Conservation (phyloP, 345 rosid species). For the Linum trigynum region DNA sequence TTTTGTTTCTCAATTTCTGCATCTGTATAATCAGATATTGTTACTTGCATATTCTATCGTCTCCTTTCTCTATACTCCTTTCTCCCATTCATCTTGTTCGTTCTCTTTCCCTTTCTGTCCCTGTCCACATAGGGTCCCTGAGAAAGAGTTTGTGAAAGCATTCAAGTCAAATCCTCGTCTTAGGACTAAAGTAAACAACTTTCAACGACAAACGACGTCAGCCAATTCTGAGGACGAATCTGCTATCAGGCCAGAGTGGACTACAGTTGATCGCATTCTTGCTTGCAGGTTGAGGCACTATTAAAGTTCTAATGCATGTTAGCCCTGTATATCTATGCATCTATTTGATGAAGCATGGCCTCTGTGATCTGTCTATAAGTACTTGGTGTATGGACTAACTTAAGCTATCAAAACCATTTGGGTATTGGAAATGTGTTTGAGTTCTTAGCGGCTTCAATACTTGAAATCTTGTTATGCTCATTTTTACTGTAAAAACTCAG, state of each 20-base stretch:
- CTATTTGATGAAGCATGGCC: not conserved
- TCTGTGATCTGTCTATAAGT: not conserved
- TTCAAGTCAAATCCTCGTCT: constrained; percentile 88
- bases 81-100: not conserved
- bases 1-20: not conserved
- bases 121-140: constrained; percentile 61
- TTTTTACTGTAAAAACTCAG: no score
- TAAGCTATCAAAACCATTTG: no score
- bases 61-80: not conserved
- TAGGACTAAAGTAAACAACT: constrained; percentile 82
- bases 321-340: not conserved
- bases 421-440: no score
- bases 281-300: constrained; percentile 57
- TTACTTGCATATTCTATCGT: not conserved
- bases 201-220: constrained; percentile 64
- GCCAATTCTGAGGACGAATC: constrained; percentile 70
- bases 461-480: no score
- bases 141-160: constrained; percentile 83
- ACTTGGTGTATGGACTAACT: no score
- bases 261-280: constrained; percentile 93
- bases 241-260: constrained; percentile 97
- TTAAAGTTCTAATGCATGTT: constrained; percentile 1
- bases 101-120: not conserved
- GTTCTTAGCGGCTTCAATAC: no score
- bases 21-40: constrained; percentile 4